These are phyloP conservation scores for Schizosaccharomyces lindneri DNA, from an alignment of 805 yeast genomes.

Conservation along the genomic window DNA sequence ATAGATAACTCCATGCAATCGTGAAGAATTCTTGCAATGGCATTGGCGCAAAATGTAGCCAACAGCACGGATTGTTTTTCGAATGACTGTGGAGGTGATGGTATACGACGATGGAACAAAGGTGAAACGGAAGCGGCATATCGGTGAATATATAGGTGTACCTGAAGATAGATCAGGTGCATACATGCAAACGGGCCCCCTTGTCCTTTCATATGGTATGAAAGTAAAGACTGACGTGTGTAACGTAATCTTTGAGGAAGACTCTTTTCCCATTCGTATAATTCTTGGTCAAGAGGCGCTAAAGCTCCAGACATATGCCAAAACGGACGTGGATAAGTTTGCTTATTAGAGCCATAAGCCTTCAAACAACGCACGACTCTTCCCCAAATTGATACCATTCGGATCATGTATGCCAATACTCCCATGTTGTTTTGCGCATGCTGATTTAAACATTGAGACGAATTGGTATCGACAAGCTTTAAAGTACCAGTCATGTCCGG, in stretches of 20 bases:
- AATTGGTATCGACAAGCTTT: background rate
- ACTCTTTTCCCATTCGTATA: background rate
- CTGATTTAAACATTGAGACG: background rate
- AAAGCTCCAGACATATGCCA: background rate
- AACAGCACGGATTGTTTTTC: background rate
- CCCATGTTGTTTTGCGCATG: background rate
- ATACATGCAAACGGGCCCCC: background rate
- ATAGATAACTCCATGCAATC: background rate
- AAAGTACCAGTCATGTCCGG: background rate
- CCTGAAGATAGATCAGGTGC: background rate
- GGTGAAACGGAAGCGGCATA: background rate
- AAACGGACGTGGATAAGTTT: background rate
- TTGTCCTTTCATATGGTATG: background rate
- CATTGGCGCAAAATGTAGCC: background rate
- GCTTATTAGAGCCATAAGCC: background rate
- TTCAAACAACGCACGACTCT: background rate
- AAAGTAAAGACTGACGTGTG: background rate
- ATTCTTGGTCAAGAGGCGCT: background rate
- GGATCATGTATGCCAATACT: background rate
- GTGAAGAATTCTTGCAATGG: background rate
- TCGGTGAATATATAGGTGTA: background rate
- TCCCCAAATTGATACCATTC: constrained; percentile 1
- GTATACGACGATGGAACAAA: background rate
- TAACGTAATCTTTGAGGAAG: background rate
- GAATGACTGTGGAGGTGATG: background rate